Base-by-base conservation (phyloP, 176 grass and related monocot species). In the Oryza nivara region DNA sequence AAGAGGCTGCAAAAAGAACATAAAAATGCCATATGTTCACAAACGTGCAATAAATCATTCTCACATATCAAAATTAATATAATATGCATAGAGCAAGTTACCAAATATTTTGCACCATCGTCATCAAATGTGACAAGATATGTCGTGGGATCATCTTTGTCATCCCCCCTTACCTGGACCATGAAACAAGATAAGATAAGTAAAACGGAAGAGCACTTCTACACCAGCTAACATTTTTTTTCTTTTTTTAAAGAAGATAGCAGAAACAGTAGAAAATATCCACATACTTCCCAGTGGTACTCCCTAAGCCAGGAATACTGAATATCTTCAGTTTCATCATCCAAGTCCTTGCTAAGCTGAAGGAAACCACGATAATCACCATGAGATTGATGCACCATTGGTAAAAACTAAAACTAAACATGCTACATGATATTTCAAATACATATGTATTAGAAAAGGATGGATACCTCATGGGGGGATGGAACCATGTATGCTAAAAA, bases 401-500 rank as follows among this genome's bases (percentile, higher is more conserved):
- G 41, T 26, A 26, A 32, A 41, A 74, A 86, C 22, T 36, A 67
- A 14, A 75, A 75, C 6, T 41, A 44, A 11, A 35, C 78, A 70
- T 36, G 54, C 54, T 58, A 58, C 19, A 58, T 80, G 41, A 75
- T 11, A 7, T 34, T 76, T 69, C 13, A 47, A 70, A 79, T 63
- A 87, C 17, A 68, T 69, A 74, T 41, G 60, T 12, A 83, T 46
- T 73, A 28, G 36, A 87, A 74, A 80, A 77, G 11, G 45, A 70
- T 40, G 4, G 10, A 46, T 86, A 96, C 96, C 96, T 99, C 93
- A 80, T 92, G 80, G 38, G 90, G 78, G 78, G 86, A 67, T 76
- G 93, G 96, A 82, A 75, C 93, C 96, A 99, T 99, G 85, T 99
- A 99, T 34, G 96, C 89, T 66, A 99, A 80, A 94, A 99, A 94